phyloP scores from a whole-genome alignment of 352 stramenopile genomes.

The Vaucheria bursata region DNA sequence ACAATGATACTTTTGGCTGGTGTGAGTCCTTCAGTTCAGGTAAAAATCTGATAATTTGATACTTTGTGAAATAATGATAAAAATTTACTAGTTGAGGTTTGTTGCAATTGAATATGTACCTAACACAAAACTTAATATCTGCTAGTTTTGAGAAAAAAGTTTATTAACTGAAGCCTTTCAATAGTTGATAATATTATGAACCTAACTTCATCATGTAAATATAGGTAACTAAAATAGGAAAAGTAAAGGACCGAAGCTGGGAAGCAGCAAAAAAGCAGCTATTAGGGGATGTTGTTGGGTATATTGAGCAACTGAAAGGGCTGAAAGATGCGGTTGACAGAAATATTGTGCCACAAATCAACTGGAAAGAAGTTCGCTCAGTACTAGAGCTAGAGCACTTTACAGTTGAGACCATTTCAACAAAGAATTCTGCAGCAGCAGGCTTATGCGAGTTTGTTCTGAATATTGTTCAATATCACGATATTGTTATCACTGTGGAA shows the following conservation, averaged over 20 bases:
- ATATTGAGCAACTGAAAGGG: slow-evolving; percentile 82
- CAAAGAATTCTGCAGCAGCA: slow-evolving; percentile 85
- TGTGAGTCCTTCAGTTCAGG: slow-evolving; percentile 80
- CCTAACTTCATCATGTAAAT: neutral
- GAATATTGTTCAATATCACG: slow-evolving; percentile 93
- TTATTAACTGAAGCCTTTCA: neutral
- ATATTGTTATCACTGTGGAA: slow-evolving; percentile 86
- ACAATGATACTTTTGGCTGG: slow-evolving; percentile 83
- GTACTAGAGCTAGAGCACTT: slow-evolving; percentile 87
- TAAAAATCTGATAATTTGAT: slow-evolving; percentile 52
- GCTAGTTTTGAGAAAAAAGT: neutral
- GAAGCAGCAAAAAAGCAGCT: slow-evolving; percentile 86
- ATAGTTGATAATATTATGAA: slow-evolving; percentile 2
- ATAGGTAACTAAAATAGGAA: slow-evolving; percentile 68
- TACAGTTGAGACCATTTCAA: slow-evolving; percentile 82
- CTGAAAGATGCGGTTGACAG: slow-evolving; percentile 88
- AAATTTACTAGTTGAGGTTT: neutral
- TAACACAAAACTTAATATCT: neutral
- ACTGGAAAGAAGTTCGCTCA: slow-evolving; percentile 86
- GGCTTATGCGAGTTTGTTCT: slow-evolving; percentile 85
- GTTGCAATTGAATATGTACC: neutral
- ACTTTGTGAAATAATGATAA: neutral
- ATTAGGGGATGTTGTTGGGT: slow-evolving; percentile 85
- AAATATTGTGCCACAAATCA: slow-evolving; percentile 72
- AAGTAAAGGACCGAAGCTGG: slow-evolving; percentile 90